A percentile compares a stretch with the other conserved stretches of the same genome.
phyloP scores from a whole-genome alignment of 106 monocot genomes.

The Acanthochlamys bracteata region DNA sequence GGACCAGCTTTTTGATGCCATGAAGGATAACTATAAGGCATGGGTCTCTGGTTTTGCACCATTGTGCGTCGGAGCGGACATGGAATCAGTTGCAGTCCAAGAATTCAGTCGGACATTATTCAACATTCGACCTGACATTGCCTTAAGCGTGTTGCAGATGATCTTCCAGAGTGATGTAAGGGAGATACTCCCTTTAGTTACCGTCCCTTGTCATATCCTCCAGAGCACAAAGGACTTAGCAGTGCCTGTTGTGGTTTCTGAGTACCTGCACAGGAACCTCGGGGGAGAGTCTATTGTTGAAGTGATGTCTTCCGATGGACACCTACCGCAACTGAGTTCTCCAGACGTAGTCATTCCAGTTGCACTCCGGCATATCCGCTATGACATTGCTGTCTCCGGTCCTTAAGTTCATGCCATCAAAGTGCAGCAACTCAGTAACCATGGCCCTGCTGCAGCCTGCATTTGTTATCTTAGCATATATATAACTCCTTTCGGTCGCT shows the following conservation, averaged over 20 bases:
- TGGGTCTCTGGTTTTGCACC: constrained; percentile 97
- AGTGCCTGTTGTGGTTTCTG: constrained; percentile 77
- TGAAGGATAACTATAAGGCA: constrained; percentile 79
- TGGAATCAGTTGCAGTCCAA: constrained; percentile 90
- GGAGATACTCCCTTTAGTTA: constrained; percentile 37
- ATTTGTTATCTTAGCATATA: too few relatives aligned
- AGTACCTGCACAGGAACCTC: constrained; percentile 75
- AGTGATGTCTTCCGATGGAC: constrained; percentile 86
- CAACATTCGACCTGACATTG: constrained; percentile 95
- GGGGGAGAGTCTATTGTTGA: constrained; percentile 84
- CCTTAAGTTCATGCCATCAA: too few relatives aligned
- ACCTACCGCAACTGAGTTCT: constrained; percentile 85
- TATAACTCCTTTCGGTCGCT: too few relatives aligned
- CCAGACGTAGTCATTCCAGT: constrained; percentile 90
- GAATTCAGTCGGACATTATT: constrained; percentile 96
- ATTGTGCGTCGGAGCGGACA: constrained; percentile 67
- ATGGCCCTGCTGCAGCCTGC: too few relatives aligned
- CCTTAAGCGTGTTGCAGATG: constrained; percentile 65
- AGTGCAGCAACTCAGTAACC: too few relatives aligned
- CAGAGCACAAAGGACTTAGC: constrained; percentile 94
- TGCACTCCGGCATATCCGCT: constrained; percentile 65
- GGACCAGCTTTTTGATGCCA: constrained; percentile 86
- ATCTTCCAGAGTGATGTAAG: constrained; percentile 84
- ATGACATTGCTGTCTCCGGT: constrained; percentile 39
- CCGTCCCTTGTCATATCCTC: constrained; percentile 86